Conservation (phyloP, 2,329 filamentous ascomycete genomes). For the Epichloe elymi region DNA sequence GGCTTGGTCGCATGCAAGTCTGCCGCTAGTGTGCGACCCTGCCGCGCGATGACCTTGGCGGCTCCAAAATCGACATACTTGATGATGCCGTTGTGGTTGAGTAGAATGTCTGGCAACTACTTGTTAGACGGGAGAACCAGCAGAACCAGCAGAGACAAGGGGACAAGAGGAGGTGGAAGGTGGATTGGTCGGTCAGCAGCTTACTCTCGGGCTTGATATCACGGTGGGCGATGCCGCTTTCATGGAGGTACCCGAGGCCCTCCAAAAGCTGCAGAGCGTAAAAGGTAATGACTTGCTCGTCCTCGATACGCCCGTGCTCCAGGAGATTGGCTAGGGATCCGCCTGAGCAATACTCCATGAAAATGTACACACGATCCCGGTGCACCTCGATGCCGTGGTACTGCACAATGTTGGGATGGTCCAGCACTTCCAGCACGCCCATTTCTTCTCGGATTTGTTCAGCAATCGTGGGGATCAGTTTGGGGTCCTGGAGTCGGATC, state of each 20-base stretch:
- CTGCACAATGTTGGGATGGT: slow-evolving; percentile 94
- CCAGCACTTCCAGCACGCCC: slow-evolving; percentile 85
- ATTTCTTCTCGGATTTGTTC: slow-evolving; percentile 94
- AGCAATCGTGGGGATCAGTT: slow-evolving; percentile 87
- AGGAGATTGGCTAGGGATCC: slow-evolving; percentile 81
- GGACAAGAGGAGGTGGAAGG: not conserved
- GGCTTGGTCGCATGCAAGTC: slow-evolving; percentile 47
- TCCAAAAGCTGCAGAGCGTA: slow-evolving; percentile 90
- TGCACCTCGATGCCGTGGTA: slow-evolving; percentile 98
- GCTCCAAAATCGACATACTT: slow-evolving; percentile 99
- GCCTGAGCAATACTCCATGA: slow-evolving; percentile 98
- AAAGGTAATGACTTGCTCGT: slow-evolving; percentile 94
- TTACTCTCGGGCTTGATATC: slow-evolving; percentile 96
- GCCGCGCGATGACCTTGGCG: slow-evolving; percentile 88
- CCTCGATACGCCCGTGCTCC: slow-evolving; percentile 93
- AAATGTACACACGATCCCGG: slow-evolving; percentile 98
- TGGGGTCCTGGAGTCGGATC: slow-evolving; percentile 91
- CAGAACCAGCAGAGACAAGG: not conserved
- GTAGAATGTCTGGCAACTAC: slow-evolving; percentile 58
- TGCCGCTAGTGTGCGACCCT: slow-evolving; percentile 69
- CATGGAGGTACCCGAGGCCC: slow-evolving; percentile 85
- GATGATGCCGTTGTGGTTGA: slow-evolving; percentile 95
- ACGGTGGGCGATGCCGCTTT: slow-evolving; percentile 82
- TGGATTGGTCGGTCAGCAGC: slow-evolving; percentile 26
- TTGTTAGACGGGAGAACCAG: slow-evolving; percentile 7